Percentiles rank a stretch among this genome's conserved stretches.
Conservation (phyloP, 2,329 filamentous ascomycete species). For the Apiospora rasikravindrae region DNA sequence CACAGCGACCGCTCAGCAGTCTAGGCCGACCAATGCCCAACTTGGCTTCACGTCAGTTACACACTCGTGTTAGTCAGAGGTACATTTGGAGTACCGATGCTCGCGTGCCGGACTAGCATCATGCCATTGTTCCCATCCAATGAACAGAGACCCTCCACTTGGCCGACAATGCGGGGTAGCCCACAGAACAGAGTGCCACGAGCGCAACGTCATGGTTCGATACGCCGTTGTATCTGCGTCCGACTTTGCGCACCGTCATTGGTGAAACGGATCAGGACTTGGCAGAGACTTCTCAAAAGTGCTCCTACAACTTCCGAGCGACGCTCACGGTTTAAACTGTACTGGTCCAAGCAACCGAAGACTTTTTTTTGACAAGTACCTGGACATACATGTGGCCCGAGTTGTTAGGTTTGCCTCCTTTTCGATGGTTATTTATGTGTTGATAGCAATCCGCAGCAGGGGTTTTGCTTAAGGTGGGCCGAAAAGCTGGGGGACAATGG, state of each 20-base stretch:
- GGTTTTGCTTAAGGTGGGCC: background rate
- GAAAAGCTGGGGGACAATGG: constrained; percentile 4
- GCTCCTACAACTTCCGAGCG: background rate
- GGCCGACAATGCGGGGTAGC: constrained; percentile 15
- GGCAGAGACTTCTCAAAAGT: background rate
- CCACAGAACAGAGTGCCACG: background rate
- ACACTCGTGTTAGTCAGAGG: constrained; percentile 4
- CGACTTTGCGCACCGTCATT: background rate
- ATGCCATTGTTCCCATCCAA: constrained; percentile 14
- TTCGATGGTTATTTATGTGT: background rate
- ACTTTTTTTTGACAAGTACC: background rate
- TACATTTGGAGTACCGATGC: constrained; percentile 11
- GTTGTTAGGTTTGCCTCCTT: background rate
- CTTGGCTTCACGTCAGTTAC: background rate
- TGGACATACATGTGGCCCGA: background rate
- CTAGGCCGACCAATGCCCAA: background rate
- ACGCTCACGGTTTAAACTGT: background rate
- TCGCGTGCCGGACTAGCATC: background rate
- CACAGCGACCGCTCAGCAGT: background rate
- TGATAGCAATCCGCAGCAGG: background rate
- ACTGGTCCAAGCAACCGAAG: background rate
- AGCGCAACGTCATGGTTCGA: constrained; percentile 10
- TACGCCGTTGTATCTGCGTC: background rate
- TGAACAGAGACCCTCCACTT: background rate
- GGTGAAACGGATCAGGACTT: background rate